These are phyloP conservation scores for Cutaneotrichosporon spelunceum DNA, from an alignment of 1,284 basidiomycete genomes.

Conservation along the genomic window DNA sequence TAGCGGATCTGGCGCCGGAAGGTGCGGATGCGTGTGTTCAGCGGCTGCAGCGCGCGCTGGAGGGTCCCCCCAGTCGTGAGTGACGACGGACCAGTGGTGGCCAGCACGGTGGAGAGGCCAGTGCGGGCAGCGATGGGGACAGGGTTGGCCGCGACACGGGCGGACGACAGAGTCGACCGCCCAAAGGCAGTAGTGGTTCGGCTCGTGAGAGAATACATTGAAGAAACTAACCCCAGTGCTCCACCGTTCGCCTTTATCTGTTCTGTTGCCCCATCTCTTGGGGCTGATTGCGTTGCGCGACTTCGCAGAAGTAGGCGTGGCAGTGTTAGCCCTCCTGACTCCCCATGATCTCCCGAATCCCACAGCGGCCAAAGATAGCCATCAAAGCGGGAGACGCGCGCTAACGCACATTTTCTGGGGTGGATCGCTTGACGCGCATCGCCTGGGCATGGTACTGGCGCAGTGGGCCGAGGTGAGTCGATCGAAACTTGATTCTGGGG, in stretches of 20 bases:
- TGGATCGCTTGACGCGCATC: constrained; percentile 19
- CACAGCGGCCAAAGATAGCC: not conserved
- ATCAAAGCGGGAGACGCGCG: constrained; percentile 3
- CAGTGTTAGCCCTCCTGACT: constrained; percentile 1
- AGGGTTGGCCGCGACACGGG: not conserved
- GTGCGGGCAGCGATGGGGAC: not conserved
- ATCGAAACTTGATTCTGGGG: not conserved
- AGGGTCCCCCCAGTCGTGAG: constrained; percentile 29
- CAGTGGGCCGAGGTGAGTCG: constrained; percentile 24
- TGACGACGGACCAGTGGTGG: constrained; percentile 1
- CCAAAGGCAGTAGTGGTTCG: constrained; percentile 7
- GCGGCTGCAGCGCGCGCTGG: constrained; percentile 21
- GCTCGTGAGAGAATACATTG: constrained; percentile 7
- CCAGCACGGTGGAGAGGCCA: constrained; percentile 1
- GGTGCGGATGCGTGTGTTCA: constrained; percentile 15
- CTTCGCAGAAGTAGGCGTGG: no score
- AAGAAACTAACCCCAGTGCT: constrained; percentile 25
- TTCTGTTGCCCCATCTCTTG: constrained; percentile 28
- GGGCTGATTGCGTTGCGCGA: constrained; percentile 18
- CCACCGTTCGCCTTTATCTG: constrained; percentile 21
- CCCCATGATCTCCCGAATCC: constrained; percentile 1
- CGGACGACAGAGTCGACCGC: constrained; percentile 1
- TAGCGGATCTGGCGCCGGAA: constrained; percentile 31
- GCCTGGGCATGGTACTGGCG: constrained; percentile 25
- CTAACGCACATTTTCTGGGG: constrained; percentile 23